Conservation (phyloP, 2,329 filamentous ascomycete genomes). For the Plenodomus lindquistii region DNA sequence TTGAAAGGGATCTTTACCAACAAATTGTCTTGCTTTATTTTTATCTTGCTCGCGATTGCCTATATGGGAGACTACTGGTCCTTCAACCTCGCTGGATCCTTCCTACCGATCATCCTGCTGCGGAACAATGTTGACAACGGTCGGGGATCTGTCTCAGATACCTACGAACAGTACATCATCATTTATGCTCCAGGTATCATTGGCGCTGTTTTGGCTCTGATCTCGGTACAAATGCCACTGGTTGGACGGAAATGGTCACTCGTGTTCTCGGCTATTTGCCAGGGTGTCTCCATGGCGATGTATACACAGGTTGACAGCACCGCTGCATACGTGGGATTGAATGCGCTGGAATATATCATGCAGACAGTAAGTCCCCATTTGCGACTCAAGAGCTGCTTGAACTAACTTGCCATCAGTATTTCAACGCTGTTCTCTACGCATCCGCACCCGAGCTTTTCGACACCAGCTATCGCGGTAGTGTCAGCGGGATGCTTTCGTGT, state of each 20-base stretch:
- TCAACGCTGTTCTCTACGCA: constrained; percentile 36
- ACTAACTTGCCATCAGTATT: constrained; percentile 18
- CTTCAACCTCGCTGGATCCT: constrained; percentile 33
- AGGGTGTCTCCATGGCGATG: constrained; percentile 36
- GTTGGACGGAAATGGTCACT: constrained; percentile 35
- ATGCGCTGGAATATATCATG: constrained; percentile 39
- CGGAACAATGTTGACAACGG: constrained; percentile 34
- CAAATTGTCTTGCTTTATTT: constrained; percentile 28
- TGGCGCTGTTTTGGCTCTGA: constrained; percentile 26
- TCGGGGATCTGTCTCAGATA: constrained; percentile 25
- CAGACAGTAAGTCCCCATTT: constrained; percentile 23
- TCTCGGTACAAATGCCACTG: constrained; percentile 31
- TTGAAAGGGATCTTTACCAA: constrained; percentile 35
- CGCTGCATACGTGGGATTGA: constrained; percentile 31
- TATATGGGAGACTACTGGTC: constrained; percentile 42
- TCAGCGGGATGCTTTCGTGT: constrained; percentile 36
- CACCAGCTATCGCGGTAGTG: constrained; percentile 33
- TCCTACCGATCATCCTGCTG: constrained; percentile 32
- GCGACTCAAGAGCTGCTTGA: too few species aligned
- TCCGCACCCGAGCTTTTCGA: constrained; percentile 36
- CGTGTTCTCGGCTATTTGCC: constrained; percentile 31
- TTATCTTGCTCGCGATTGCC: constrained; percentile 29
- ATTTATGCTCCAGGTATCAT: constrained; percentile 36
- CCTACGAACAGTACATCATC: constrained; percentile 36
- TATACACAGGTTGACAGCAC: constrained; percentile 34